Conservation (phyloP, 805 yeast genomes). For the Ogataea ramenticola region DNA sequence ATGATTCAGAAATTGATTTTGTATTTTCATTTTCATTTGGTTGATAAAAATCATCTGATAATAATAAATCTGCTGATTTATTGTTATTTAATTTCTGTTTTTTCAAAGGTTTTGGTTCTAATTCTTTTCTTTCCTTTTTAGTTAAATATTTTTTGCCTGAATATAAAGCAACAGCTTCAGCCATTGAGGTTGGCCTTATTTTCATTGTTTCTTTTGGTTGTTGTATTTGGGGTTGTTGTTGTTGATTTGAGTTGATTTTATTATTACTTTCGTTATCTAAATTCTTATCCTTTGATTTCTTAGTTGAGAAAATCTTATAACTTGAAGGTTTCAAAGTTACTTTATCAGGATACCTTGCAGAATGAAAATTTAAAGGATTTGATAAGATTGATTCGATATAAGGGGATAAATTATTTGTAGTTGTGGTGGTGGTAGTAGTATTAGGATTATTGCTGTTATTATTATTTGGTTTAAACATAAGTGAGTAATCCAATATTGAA, state of each 20-base stretch:
- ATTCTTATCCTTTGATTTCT: constrained; percentile 2
- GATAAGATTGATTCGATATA: constrained; percentile 54
- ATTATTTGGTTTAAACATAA: not conserved
- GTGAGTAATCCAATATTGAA: not conserved
- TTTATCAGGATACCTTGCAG: constrained; percentile 50
- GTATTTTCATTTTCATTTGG: not conserved
- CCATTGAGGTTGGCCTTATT: constrained; percentile 38
- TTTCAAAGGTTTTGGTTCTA: constrained; percentile 17
- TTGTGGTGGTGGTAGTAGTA: too few species aligned
- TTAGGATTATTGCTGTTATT: constrained; percentile 1
- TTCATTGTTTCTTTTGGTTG: constrained; percentile 3
- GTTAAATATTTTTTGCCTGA: constrained; percentile 47
- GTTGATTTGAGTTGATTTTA: not conserved
- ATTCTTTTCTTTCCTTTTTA: constrained; percentile 33
- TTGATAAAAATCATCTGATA: constrained; percentile 5
- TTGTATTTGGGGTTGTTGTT: not conserved
- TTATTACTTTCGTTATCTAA: not conserved
- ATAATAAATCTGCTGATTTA: not conserved
- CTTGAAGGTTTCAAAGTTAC: constrained; percentile 37
- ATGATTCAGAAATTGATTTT: not conserved
- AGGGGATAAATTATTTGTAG: constrained; percentile 36
- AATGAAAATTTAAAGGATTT: constrained; percentile 55
- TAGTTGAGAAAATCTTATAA: constrained; percentile 34
- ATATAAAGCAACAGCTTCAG: constrained; percentile 53
- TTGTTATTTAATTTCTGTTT: constrained; percentile 5